A percentile compares a stretch with the other conserved stretches of the same genome.
Conservation (phyloP, 225 moss, liverwort and hornwort species). For the Neckera pumila region DNA sequence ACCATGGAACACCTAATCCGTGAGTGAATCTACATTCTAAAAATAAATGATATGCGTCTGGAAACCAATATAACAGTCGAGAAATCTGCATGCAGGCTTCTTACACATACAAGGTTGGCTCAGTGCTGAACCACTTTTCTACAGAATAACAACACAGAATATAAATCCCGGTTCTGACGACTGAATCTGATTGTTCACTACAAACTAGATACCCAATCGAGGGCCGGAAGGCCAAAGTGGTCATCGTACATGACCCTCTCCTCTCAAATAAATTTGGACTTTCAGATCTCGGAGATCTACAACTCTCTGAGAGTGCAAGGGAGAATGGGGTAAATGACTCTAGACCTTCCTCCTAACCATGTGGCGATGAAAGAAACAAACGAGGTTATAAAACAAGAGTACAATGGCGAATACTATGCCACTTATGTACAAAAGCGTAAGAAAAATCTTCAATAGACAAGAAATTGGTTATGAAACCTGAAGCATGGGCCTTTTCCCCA, state of each 20-base stretch:
- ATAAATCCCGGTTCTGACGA: not conserved
- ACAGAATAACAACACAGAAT: not conserved
- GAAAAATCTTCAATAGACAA: not conserved
- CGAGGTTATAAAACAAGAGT: not conserved
- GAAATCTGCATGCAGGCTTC: slow-evolving; percentile 1
- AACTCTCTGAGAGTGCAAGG: not conserved
- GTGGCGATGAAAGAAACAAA: not conserved
- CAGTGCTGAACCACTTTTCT: not conserved
- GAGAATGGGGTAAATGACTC: not conserved
- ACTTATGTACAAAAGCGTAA: not conserved
- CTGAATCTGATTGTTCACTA: not conserved
- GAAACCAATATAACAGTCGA: not conserved
- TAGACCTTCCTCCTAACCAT: not conserved
- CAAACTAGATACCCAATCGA: not conserved
- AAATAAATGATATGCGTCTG: not conserved
- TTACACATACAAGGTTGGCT: not conserved
- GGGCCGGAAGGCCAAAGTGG: not conserved
- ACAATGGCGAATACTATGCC: not conserved
- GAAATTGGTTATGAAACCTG: slow-evolving; percentile 44
- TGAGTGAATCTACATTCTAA: not conserved
- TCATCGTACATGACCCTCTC: not conserved
- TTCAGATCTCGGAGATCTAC: not conserved
- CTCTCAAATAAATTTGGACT: not conserved
- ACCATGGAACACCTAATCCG: slow-evolving; percentile 3
- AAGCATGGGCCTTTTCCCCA: slow-evolving; percentile 80